Conservation (phyloP, 768 basidiomycete genomes). For the Auricularia sp. region DNA sequence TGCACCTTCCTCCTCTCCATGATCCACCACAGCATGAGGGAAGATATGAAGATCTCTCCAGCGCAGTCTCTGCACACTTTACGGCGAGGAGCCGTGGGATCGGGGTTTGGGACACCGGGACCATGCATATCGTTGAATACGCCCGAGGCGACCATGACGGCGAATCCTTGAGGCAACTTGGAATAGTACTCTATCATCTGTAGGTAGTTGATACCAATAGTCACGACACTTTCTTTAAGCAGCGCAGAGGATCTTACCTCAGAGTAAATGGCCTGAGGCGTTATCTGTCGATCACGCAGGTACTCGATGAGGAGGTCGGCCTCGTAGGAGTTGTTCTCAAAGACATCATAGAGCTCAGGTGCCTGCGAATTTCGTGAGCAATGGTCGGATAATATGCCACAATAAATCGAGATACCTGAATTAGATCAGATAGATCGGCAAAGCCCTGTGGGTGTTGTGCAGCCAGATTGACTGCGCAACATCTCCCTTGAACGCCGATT, state of each 20-base stretch:
- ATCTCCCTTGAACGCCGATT: slow-evolving; percentile 65
- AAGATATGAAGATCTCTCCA: slow-evolving; percentile 64
- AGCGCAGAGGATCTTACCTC: slow-evolving; percentile 39
- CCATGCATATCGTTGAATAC: slow-evolving; percentile 61
- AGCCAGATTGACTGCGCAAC: slow-evolving; percentile 46
- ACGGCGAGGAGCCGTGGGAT: slow-evolving; percentile 36
- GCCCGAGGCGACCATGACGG: slow-evolving; percentile 51
- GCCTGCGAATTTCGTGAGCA: neutral
- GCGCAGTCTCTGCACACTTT: slow-evolving; percentile 66
- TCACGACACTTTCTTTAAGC: neutral
- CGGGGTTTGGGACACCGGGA: slow-evolving; percentile 40
- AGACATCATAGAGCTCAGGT: slow-evolving; percentile 59
- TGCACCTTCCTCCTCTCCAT: slow-evolving; percentile 64
- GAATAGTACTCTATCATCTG: slow-evolving; percentile 57
- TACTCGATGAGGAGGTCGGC: slow-evolving; percentile 82
- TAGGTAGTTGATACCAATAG: neutral
- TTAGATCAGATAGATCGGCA: slow-evolving; percentile 59
- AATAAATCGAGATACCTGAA: slow-evolving; percentile 33
- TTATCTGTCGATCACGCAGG: slow-evolving; percentile 48
- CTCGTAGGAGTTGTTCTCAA: slow-evolving; percentile 67
- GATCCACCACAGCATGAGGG: slow-evolving; percentile 75
- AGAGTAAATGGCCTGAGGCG: slow-evolving; percentile 65
- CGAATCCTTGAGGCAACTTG: slow-evolving; percentile 52
- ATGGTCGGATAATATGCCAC: neutral
- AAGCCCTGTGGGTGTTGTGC: slow-evolving; percentile 63